Conservation (phyloP, 179 eudicot genomes). For the Corrigiola litoralis region DNA sequence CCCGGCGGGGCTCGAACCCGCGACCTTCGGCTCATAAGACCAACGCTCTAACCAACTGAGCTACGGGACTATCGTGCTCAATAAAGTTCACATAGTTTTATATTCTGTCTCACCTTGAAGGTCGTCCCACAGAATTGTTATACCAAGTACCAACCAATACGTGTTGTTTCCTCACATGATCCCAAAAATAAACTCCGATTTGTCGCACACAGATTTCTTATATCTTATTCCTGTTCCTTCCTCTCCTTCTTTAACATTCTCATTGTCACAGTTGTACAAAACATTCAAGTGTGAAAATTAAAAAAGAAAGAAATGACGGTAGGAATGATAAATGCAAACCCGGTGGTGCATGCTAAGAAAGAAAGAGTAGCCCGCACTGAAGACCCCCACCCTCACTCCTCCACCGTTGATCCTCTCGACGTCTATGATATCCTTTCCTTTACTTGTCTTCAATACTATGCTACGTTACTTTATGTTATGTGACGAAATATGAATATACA, state of each 20-base stretch:
- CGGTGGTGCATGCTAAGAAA: conserved; percentile 75
- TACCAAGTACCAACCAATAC: too few relatives aligned
- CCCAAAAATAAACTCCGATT: too few relatives aligned
- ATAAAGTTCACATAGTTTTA: too few relatives aligned
- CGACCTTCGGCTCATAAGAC: conserved; percentile 99
- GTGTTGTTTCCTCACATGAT: too few relatives aligned
- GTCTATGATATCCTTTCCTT: conserved; percentile 80
- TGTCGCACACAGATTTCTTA: too few relatives aligned
- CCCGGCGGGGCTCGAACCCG: conserved; percentile 99
- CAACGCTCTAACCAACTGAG: conserved; percentile 99
- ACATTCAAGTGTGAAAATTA: not conserved
- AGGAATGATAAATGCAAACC: conserved; percentile 77
- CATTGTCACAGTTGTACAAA: not conserved
- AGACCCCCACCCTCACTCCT: conserved; percentile 29
- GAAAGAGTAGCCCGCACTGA: conserved; percentile 57
- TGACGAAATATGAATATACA: too few relatives aligned
- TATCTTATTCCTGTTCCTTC: too few relatives aligned
- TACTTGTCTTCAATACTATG: not conserved
- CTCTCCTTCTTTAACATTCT: too few relatives aligned
- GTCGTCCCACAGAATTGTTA: too few relatives aligned
- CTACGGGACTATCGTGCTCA: conserved; percentile 83
- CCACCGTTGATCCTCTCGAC: conserved; percentile 77
- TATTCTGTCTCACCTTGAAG: too few relatives aligned
- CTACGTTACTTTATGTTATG: too few relatives aligned
- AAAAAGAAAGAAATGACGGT: conserved; percentile 49